Evolutionary conservation across 1,284 basidiomycete genomes (phyloP).

Genomic region (Cryptococcus sp.): DNA sequence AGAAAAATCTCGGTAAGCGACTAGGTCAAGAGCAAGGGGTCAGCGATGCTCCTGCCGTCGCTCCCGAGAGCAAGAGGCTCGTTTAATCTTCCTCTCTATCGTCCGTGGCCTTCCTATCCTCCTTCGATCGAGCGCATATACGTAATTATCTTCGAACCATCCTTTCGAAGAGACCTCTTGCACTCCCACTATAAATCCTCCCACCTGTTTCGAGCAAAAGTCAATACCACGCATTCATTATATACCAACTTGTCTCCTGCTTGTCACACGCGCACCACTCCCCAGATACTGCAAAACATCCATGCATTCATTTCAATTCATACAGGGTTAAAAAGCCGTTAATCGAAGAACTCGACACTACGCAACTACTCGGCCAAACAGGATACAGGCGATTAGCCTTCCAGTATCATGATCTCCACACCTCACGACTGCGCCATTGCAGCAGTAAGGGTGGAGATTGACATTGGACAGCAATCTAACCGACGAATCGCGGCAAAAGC

Average conservation of each 20-base stretch:
- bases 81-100: not conserved
- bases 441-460: no score
- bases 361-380: no score
- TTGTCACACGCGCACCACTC: not conserved
- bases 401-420: no score
- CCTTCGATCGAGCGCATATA: no score
- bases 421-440: no score
- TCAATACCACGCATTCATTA: no score
- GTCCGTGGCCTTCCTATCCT: no score
- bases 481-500: no score
- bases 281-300: not conserved
- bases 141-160: no score
- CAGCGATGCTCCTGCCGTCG: not conserved
- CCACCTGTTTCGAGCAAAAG: not conserved
- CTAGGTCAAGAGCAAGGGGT: slow-evolving; percentile 28
- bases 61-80: not conserved
- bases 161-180: not conserved
- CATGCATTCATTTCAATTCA: slow-evolving; percentile 9
- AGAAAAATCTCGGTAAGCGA: slow-evolving; percentile 34
- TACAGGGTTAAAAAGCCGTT: not conserved
- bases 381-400: no score
- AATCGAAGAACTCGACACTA: not conserved
- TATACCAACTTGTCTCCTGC: no score
- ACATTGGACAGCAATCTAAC: no score
- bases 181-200: not conserved